Evolutionary conservation across 1,284 basidiomycete species (phyloP).

Genomic region (Boletus chippewaensis): DNA sequence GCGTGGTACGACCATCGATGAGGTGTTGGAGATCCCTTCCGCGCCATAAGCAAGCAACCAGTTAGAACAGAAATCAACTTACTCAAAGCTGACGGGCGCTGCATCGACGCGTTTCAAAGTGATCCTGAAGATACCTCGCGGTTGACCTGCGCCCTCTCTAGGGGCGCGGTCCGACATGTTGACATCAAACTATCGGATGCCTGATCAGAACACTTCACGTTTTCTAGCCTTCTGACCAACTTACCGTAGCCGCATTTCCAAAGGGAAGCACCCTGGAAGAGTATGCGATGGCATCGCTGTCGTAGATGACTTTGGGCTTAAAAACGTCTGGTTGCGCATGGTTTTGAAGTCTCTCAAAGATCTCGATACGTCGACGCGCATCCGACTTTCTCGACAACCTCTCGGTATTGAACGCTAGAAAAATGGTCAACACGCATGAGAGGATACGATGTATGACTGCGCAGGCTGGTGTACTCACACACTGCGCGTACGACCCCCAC

Average conservation of each 20-base stretch:
- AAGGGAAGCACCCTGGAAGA: slow-evolving; percentile 27
- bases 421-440: neutral
- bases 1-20: slow-evolving; percentile 22
- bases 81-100: slow-evolving; percentile 25
- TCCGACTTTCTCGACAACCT: neutral
- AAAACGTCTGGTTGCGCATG: slow-evolving; percentile 24
- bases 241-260: slow-evolving; percentile 21
- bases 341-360: slow-evolving; percentile 34
- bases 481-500: slow-evolving; percentile 16
- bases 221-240: neutral
- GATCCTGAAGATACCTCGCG: slow-evolving; percentile 17
- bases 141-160: slow-evolving; percentile 9
- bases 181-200: slow-evolving; percentile 24
- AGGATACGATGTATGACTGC: slow-evolving; percentile 4
- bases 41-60: neutral
- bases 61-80: neutral
- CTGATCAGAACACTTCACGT: neutral
- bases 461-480: slow-evolving; percentile 18
- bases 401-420: slow-evolving; percentile 19
- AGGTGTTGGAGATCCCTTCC: slow-evolving; percentile 25
- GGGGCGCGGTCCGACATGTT: slow-evolving; percentile 28
- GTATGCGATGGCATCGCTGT: slow-evolving; percentile 38
- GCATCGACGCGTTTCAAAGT: slow-evolving; percentile 28
- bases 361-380: slow-evolving; percentile 24
- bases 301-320: slow-evolving; percentile 33